Base-by-base conservation (phyloP, 257 asterid genomes). In the Henckelia pumila region DNA sequence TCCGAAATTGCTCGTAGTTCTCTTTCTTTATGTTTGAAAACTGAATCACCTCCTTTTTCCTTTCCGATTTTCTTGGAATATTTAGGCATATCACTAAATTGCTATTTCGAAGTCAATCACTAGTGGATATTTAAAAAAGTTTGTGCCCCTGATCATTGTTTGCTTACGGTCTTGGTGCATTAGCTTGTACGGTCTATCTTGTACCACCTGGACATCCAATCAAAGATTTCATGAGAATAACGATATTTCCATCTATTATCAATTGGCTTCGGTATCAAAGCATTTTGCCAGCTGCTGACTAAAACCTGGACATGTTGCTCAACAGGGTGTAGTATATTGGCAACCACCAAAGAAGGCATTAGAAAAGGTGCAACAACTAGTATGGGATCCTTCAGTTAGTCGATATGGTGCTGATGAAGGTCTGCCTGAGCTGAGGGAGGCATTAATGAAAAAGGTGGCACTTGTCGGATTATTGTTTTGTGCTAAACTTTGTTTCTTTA, bases 321-420 rank as follows among this genome's bases (percentile, higher is more conserved):
- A 72, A 59, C 79, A 94, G 99, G 99, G 99, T 9, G 94, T 91
- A 25, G 99, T 94, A 64, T 79, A 94, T 71, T 94, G 99, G 99
- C 91, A 80, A 75, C 99, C 99, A 59, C 99, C 99, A 7, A 85
- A 83, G 32, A 73, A 64, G 73, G 99, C 98, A 49, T 79, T 94
- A 47, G 88, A 91, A 24, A 89, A 89, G 66, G 96, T 84, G 75
- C 88, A 86, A 75, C 63, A 84, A 71, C 79, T 84, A 47, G 83
- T 94, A 16, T 86, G 88, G 91, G 98, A 89, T 26, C 99, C 99
- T 71, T 82, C 92, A 37, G 60, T 91, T 55, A 89, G 99, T 76
- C 69, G 91, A 40, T 94, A 94, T 73, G 99, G 98, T 77, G 90
- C 95, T 30, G 98, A 89, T 77, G 98, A 94, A 70, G 98, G 99